Percentiles rank a stretch among this genome's conserved stretches.
Conservation (phyloP, 2,329 filamentous ascomycete species). For the Podosphaera xanthii region DNA sequence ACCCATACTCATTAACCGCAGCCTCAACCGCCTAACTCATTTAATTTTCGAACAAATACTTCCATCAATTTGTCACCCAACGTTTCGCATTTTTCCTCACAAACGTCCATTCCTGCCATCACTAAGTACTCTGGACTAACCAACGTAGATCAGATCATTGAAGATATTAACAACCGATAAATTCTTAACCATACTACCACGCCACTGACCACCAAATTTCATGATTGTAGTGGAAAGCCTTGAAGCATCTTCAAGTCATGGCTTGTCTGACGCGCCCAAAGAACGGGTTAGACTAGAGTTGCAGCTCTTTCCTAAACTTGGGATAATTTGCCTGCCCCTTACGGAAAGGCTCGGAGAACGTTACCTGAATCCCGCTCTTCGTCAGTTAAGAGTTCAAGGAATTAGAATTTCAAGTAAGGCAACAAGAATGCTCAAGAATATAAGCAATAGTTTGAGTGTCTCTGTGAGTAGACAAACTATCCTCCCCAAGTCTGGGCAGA, state of each 20-base stretch:
- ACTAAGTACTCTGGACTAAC: not conserved
- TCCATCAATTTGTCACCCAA: too few species aligned
- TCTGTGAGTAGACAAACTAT: not conserved
- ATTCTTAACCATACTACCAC: not conserved
- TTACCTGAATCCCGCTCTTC: not conserved
- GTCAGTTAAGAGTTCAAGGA: not conserved
- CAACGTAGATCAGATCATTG: not conserved
- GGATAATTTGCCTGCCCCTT: not conserved
- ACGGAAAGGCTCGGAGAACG: not conserved
- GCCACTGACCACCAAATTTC: not conserved
- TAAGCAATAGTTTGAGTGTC: not conserved
- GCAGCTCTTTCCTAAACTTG: not conserved
- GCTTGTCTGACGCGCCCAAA: not conserved
- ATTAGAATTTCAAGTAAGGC: not conserved
- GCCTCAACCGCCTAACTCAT: too few species aligned
- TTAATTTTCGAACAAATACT: too few species aligned
- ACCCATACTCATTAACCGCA: too few species aligned
- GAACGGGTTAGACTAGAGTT: not conserved
- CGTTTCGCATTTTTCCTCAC: too few species aligned
- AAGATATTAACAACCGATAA: not conserved
- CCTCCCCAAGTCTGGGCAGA: not conserved
- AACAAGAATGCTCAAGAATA: not conserved
- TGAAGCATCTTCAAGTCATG: not conserved
- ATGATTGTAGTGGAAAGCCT: not conserved
- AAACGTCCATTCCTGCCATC: not conserved